Conservation (phyloP, 2,329 filamentous ascomycete species). For the Periconia sp. region DNA sequence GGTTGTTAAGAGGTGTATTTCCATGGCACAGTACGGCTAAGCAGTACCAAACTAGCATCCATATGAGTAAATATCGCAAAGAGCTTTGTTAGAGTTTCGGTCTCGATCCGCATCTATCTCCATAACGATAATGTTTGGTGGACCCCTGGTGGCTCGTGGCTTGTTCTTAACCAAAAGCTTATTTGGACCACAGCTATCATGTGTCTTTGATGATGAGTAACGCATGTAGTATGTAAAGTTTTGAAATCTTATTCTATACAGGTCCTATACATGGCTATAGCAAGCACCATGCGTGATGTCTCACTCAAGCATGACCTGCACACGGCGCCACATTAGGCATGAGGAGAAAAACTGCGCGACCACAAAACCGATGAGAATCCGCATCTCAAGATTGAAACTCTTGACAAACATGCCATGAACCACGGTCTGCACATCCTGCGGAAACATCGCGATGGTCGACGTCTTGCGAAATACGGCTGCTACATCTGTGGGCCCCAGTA, state of each 20-base stretch:
- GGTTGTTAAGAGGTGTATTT: neutral
- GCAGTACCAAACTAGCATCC: neutral
- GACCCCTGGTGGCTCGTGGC: neutral
- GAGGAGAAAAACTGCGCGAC: neutral
- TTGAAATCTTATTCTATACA: neutral
- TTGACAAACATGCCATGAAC: neutral
- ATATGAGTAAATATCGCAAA: no score
- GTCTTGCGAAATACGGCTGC: neutral
- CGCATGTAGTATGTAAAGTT: no score
- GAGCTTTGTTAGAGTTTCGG: no score
- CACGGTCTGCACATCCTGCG: neutral
- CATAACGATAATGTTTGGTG: neutral
- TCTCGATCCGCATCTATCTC: no score
- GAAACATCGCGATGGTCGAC: neutral
- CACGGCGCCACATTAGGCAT: neutral
- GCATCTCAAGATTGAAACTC: neutral
- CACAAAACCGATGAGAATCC: neutral
- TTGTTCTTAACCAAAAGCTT: neutral
- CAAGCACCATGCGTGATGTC: no score
- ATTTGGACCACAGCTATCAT: no score
- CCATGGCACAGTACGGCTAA: neutral
- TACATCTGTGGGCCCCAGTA: neutral
- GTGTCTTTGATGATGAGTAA: no score
- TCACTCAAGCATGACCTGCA: neutral
- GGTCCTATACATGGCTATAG: no score